These are phyloP conservation scores for Lachancea dasiensis DNA, from an alignment of 805 yeast genomes.

Conservation along the genomic window DNA sequence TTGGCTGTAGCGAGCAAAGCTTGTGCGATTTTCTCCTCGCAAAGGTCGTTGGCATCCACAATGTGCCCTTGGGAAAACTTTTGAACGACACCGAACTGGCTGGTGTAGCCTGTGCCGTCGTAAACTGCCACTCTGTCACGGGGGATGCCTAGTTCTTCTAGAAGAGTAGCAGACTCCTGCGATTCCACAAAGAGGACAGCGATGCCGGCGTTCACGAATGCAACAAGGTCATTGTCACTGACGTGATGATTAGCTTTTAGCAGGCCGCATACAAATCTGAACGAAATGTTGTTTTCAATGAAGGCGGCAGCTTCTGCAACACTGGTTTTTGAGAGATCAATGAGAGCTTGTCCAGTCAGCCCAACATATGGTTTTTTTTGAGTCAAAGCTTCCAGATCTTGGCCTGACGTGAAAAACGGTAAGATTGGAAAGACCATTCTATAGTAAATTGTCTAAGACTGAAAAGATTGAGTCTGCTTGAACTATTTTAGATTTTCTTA, in stretches of 20 bases:
- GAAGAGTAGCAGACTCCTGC: conserved; percentile 26
- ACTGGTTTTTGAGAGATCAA: conserved; percentile 20
- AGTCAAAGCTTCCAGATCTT: conserved; percentile 12
- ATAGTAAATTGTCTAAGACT: no score
- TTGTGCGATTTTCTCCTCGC: conserved; percentile 15
- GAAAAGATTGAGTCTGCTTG: no score
- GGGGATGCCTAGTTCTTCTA: conserved; percentile 48
- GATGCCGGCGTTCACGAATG: conserved; percentile 58
- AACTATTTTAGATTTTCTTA: no score
- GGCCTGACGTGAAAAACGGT: conserved; percentile 27
- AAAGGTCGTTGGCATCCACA: conserved; percentile 13
- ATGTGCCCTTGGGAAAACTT: conserved; percentile 12
- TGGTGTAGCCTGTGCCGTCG: conserved; percentile 17
- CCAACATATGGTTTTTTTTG: conserved; percentile 19
- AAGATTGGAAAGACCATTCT: conserved; percentile 37
- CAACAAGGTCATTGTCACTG: conserved; percentile 41
- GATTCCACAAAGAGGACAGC: conserved; percentile 38
- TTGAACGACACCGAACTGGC: conserved; percentile 14
- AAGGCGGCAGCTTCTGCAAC: conserved; percentile 15
- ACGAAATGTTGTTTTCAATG: conserved; percentile 13
- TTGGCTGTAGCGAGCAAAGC: conserved; percentile 44
- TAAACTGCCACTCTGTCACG: conserved; percentile 38
- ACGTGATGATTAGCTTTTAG: conserved; percentile 20
- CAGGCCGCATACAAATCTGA: conserved; percentile 26
- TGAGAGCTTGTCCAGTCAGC: conserved; percentile 26